Base-by-base conservation (phyloP, 768 basidiomycete species). In the Mycena olivaceomarginata region DNA sequence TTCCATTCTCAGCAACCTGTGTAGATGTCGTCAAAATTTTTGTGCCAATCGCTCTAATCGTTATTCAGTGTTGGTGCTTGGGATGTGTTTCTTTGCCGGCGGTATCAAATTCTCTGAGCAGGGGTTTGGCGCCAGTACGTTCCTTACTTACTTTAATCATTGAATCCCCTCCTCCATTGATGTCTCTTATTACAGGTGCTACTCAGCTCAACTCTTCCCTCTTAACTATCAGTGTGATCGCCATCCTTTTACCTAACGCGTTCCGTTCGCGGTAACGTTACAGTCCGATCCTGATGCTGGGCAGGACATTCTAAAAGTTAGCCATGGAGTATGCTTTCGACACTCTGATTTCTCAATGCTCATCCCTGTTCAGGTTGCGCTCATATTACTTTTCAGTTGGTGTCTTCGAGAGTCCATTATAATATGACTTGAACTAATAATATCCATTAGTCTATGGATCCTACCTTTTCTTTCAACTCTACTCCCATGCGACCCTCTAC, bases 71-170 rank as follows among this genome's bases (percentile, higher is more conserved):
- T 89, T 97, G 66, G 93, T 97, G 20, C 89, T 97, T 43, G 96
- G 96, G 66, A 96, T 97, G 96, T 96, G 96, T 81, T 97, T 97
- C 86, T 96, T 97, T 79, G 95, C 94, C 25, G 96, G 95, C 72
- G 96, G 96, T 22, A 85, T 93, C 67, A 91, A 91, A 79, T 96
- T 92, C 81, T 94, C 93, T 22, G 94, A 96, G 80, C 96, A 96
- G 85, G 95, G 93, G 1, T 95, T 96, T 80, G 93, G 93, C 62
- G 85, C 90, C 53, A 93, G 95, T 95, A 78, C 82, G 94, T 87
- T 67, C 45, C 86, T 88, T 74, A 31, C 4, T 77, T 87, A 41
- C 31, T 4, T 86, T 89, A 48, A 85, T 46, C 60, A 37, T 16
- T 31, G 15, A 43, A 45, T 39, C 72, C 41, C 25, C 5, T 10